Evolutionary conservation across 768 basidiomycete genomes (phyloP), one percentile per base, ranked within the genome.

Genomic region (Suillus cothurnatus): DNA sequence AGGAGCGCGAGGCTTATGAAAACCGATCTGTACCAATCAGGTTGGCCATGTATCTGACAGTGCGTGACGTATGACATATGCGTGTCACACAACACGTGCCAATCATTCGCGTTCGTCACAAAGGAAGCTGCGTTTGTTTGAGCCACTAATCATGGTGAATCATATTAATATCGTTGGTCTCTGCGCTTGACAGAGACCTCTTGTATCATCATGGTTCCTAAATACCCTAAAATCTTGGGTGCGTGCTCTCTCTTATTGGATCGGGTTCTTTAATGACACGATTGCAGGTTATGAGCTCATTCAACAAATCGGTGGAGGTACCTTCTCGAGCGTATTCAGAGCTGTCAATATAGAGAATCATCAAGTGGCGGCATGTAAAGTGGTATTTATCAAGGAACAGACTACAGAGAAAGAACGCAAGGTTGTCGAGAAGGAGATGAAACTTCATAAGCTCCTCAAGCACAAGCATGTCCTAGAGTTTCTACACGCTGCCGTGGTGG

Each of bases 401-500:
- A 90, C 90, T 1, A 86, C 88, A 1, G 84, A 87, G 6, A 83
- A 84, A 59, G 87, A 92, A 15, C 85, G 93, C 61, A 96, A 97
- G 73, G 85, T 83, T 21, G 80, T 96, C 12, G 89, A 97, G 63
- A 97, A 95, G 73, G 97, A 99, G 75, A 95, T 97, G 80, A 86
- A 91, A 36, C 88, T 99, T 3, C 96, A 99, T 72, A 77, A 88
- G 8, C 86, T 86, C 1, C 79, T 98, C 62, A 92, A 93, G 70
- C 91, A 97, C 67, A 63, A 71, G 1, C 88, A 96, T 67, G 85
- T 99, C 11, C 86, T 99, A 43, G 88, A 94, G 72, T 94, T 99
- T 71, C 73, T 95, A 64, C 88, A 90, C 59, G 91, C 90, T 0
- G 85, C 89, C 36, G 79, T 93, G 3, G 89, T 95, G 0, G 94